Evolutionary conservation across 495 filamentous ascomycete genomes (phyloP).

Genomic region (Aspergillus nidulans): DNA sequence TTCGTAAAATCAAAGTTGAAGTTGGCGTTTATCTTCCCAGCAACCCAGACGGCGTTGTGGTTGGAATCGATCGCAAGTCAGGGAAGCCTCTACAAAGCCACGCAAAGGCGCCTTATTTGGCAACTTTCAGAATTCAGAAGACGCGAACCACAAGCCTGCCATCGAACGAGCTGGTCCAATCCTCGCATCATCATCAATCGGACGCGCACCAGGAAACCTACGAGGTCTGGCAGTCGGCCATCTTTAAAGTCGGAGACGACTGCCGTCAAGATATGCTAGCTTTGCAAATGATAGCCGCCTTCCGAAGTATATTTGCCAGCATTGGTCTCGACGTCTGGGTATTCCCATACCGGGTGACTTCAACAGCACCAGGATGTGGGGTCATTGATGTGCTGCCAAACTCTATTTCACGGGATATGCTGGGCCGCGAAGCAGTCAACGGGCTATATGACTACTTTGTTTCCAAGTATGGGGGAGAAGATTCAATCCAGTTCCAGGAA

Average conservation of each 20-base stretch:
- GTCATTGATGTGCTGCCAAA: conserved; percentile 98
- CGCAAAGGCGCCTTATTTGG: conserved; percentile 98
- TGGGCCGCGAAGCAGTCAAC: conserved; percentile 95
- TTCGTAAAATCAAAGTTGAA: conserved; percentile 93
- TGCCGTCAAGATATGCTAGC: conserved; percentile 96
- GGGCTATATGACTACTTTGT: conserved; percentile 97
- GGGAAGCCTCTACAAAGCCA: conserved; percentile 96
- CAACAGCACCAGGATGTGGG: conserved; percentile 96
- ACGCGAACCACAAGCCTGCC: no score
- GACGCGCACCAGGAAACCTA: conserved; percentile 50
- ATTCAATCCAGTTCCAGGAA: conserved; percentile 89
- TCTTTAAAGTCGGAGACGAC: conserved; percentile 99
- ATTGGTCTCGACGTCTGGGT: conserved; percentile 96
- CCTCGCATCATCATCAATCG: conserved; percentile 34
- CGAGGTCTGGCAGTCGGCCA: conserved; percentile 97
- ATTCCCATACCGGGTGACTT: conserved; percentile 94
- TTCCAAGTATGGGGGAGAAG: conserved; percentile 93
- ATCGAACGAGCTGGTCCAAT: conserved; percentile 49
- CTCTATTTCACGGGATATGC: conserved; percentile 97
- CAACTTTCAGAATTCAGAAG: conserved; percentile 94
- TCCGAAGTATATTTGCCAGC: conserved; percentile 90
- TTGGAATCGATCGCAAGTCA: conserved; percentile 95
- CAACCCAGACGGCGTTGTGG: conserved; percentile 93
- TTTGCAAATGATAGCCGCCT: conserved; percentile 95
- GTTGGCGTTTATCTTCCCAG: conserved; percentile 95